phyloP scores from a whole-genome alignment of 148 eudicot species.

The Rhododendron vialii region DNA sequence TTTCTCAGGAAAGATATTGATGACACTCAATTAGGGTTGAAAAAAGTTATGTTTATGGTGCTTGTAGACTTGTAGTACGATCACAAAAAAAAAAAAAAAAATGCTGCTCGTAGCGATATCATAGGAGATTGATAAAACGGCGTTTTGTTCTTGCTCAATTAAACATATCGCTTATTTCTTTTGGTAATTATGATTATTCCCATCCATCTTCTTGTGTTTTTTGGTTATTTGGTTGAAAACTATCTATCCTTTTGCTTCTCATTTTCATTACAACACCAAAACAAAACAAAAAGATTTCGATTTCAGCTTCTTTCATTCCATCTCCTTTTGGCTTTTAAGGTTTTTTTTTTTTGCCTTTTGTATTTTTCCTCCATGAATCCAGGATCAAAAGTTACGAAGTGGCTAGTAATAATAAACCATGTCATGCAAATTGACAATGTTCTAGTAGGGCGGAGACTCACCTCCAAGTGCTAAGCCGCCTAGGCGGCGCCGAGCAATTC shows the following conservation, averaged over 20 bases:
- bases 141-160: not conserved
- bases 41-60: not conserved
- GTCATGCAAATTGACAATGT: not conserved
- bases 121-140: not conserved
- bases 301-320: not conserved
- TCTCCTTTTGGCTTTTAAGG: not conserved
- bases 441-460: too few relatives aligned
- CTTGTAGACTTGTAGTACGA: too few relatives aligned
- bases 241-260: not conserved
- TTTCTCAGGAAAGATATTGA: not conserved
- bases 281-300: not conserved
- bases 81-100: too few relatives aligned
- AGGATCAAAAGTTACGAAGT: not conserved
- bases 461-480: too few relatives aligned
- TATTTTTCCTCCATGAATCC: not conserved
- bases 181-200: not conserved
- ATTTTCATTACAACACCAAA: not conserved
- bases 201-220: too few relatives aligned
- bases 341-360: not conserved
- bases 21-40: not conserved
- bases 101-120: not conserved
- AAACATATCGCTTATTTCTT: not conserved
- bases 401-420: not conserved
- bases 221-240: not conserved
- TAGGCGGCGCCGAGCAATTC: too few relatives aligned